Evolutionary conservation across 1,284 basidiomycete species (phyloP), one percentile per base, ranked within the genome.

Genomic region (Cutaneotrichosporon cutaneum): DNA sequence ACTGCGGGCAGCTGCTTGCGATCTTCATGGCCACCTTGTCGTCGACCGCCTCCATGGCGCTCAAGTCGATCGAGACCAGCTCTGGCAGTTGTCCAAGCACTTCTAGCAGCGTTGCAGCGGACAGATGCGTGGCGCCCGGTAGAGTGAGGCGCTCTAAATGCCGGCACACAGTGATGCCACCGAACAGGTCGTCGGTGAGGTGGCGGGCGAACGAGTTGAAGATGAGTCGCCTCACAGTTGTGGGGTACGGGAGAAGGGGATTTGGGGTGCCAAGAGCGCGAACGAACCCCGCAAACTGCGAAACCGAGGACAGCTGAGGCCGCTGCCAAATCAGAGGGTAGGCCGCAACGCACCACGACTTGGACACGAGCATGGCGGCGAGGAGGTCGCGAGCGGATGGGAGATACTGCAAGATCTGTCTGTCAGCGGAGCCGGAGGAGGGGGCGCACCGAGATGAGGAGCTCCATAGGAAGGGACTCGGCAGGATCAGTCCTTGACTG

Each of bases 261-360:
- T 71, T 63, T 1, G 70, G 61, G 0, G 60, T 56, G n/a, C 66
- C 53, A 6, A 78, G 50, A 5, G 74, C 66, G 14, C 73, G 64
- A 13, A 71, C 56, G 48, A 77, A 60, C 6, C 57, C 51, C 45
- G 68, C 69, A 44, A 75, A 69, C 22, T 72, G 81, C 21, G 82
- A 80, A 61, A 93, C 81, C 42, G 89, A 81, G 56, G 83, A 81
- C 71, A 92, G 85, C 59, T 84, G 83, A 18, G 95, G 94, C 70
- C 92, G 90, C 78, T 94, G 90, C 95, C 95, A 99, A 22, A 99
- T 84, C 21, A 98, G 84, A 77, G 97, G 93, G 58, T 95, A 93
- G 9, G 92, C 88, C 77, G 93, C 95, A 72, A 94, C 88, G 82
- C 94, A 97, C 94, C 96, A 99, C 14, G 88, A 84, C 61, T 91